These are phyloP conservation scores for Cytospora piceae DNA, from an alignment of 2,329 filamentous ascomycete genomes.

Conservation along the genomic window DNA sequence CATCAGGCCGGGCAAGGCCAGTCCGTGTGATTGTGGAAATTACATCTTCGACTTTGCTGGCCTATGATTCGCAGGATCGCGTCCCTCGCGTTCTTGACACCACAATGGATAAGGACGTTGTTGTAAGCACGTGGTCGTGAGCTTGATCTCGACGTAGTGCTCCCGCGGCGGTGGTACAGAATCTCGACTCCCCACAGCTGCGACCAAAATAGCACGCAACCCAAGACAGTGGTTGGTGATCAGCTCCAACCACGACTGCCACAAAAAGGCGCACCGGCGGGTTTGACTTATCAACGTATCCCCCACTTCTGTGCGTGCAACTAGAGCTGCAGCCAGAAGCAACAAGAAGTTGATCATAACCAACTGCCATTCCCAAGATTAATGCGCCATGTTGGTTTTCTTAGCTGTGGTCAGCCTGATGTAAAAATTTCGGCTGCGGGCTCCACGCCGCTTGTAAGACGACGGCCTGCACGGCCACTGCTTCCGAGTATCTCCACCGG, in stretches of 20 bases:
- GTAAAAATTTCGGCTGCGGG: slow-evolving; percentile 10
- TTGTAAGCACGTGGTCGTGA: neutral
- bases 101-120: neutral
- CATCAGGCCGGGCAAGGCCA: neutral
- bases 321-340: neutral
- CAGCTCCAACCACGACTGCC: neutral
- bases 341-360: neutral
- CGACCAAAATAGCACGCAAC: neutral
- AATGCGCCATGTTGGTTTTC: neutral
- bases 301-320: neutral
- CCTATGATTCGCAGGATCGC: neutral
- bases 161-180: neutral
- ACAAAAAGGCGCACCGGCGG: neutral
- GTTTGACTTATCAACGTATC: neutral
- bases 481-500: slow-evolving; percentile 11
- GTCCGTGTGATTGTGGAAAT: slow-evolving; percentile 4
- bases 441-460: slow-evolving; percentile 9
- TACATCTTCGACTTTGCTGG: neutral
- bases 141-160: neutral
- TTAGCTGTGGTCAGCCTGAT: neutral
- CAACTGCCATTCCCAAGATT: neutral
- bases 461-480: slow-evolving; percentile 7
- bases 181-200: slow-evolving; percentile 3
- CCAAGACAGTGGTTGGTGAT: neutral
- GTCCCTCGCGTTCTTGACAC: neutral